A percentile compares a stretch with the other conserved stretches of the same genome.
Evolutionary conservation across 75 land plant species (phyloP).

Genomic region (Picea glauca): DNA sequence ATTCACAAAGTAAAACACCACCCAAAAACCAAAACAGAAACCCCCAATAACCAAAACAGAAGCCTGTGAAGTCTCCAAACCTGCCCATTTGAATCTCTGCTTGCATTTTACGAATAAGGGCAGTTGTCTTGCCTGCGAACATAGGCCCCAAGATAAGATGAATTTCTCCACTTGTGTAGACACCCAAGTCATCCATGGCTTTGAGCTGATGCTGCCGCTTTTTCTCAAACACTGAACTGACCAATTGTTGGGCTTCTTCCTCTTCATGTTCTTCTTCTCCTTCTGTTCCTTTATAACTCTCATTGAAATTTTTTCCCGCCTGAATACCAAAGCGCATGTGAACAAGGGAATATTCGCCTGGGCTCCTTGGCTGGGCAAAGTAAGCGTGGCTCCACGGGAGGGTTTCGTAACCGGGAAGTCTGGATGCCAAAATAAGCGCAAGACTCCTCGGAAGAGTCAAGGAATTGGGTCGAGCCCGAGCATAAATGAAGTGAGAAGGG

Average conservation of each 20-base stretch:
- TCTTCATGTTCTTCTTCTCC: neutral
- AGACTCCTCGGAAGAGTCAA: neutral
- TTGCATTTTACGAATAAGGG: slow-evolving; percentile 58
- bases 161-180: slow-evolving; percentile 46
- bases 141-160: slow-evolving; percentile 93
- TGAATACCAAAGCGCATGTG: neutral
- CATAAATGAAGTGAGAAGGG: neutral
- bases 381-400: neutral
- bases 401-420: neutral
- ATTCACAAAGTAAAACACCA: too few relatives aligned
- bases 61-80: slow-evolving; percentile 16
- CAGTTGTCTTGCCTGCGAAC: slow-evolving; percentile 99
- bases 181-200: neutral
- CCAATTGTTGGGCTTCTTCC: neutral
- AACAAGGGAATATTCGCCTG: neutral
- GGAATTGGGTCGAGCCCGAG: neutral
- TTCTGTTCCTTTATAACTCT: neutral
- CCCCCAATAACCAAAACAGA: neutral
- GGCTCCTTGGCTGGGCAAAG: neutral
- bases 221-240: neutral
- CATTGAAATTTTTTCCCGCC: neutral
- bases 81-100: slow-evolving; percentile 57
- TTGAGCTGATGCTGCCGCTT: neutral
- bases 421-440: neutral
- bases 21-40: neutral